Conservation (phyloP, 148 eudicot genomes). For the Euryodendron excelsum region DNA sequence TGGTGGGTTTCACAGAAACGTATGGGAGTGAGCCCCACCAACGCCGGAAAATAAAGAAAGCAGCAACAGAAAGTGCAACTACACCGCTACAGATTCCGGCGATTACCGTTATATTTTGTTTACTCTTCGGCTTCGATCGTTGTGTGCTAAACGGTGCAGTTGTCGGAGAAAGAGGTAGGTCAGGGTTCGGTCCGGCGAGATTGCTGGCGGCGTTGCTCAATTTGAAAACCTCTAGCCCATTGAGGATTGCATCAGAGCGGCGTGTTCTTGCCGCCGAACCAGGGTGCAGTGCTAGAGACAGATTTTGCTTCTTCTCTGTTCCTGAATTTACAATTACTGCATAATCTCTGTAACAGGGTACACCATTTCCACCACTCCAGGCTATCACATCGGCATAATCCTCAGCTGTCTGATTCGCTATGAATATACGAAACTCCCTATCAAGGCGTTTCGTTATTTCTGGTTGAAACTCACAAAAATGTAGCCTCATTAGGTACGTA, state of each 20-base stretch:
- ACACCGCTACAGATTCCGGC: not conserved
- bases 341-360: no score
- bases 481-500: not conserved
- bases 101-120: not conserved
- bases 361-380: no score
- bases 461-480: no score
- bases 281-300: conserved; percentile 9
- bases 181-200: not conserved
- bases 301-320: not conserved
- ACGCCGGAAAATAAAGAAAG: not conserved
- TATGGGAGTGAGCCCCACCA: no score
- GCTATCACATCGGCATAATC: no score
- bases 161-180: not conserved
- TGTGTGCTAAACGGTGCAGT: not conserved
- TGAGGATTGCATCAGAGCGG: not conserved
- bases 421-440: no score
- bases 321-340: no score
- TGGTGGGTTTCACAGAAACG: no score
- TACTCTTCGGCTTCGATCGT: no score
- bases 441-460: no score
- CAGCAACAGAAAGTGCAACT: not conserved
- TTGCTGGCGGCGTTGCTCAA: not conserved
- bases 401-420: no score
- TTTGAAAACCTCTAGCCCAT: conserved; percentile 5
- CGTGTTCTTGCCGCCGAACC: not conserved